phyloP scores from a whole-genome alignment of 768 basidiomycete genomes.

The Clavaria fumosa region DNA sequence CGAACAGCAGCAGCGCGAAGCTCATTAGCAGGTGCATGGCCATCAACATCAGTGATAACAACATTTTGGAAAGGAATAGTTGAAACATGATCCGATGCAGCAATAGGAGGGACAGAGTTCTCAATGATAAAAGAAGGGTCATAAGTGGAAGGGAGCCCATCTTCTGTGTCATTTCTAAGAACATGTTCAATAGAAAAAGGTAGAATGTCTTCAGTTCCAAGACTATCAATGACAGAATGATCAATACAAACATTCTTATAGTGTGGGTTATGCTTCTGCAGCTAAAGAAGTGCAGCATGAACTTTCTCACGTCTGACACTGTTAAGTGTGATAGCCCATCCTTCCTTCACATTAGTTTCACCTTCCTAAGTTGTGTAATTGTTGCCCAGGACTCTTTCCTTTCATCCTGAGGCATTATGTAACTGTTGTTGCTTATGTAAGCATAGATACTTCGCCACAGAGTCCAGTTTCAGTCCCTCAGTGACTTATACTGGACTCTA shows the following conservation, averaged over 20 bases:
- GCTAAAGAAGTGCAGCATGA: constrained; percentile 20
- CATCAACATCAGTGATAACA: constrained; percentile 20
- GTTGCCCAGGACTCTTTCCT: too few species aligned
- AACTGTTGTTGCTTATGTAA: too few species aligned
- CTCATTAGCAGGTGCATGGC: constrained; percentile 13
- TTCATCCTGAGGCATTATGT: too few species aligned
- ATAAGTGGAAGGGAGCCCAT: constrained; percentile 9
- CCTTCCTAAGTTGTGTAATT: too few species aligned
- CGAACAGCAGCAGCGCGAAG: constrained; percentile 19
- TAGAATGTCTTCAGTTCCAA: constrained; percentile 11
- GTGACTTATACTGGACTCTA: too few species aligned
- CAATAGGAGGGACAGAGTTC: neutral
- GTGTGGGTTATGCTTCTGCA: constrained; percentile 21
- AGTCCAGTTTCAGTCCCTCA: too few species aligned
- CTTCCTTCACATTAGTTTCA: too few species aligned
- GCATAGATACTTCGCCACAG: too few species aligned
- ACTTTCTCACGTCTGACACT: constrained; percentile 19
- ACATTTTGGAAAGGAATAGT: constrained; percentile 12
- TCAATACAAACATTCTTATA: constrained; percentile 20
- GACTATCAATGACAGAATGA: constrained; percentile 9
- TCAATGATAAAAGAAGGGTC: constrained; percentile 6
- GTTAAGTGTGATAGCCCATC: too few species aligned
- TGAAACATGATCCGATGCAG: neutral
- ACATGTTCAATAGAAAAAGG: constrained; percentile 18
- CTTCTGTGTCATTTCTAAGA: constrained; percentile 6